A percentile compares a stretch with the other conserved stretches of the same genome.
phyloP scores from a whole-genome alignment of 306 rosid species.

The Vachellia pachyceras region DNA sequence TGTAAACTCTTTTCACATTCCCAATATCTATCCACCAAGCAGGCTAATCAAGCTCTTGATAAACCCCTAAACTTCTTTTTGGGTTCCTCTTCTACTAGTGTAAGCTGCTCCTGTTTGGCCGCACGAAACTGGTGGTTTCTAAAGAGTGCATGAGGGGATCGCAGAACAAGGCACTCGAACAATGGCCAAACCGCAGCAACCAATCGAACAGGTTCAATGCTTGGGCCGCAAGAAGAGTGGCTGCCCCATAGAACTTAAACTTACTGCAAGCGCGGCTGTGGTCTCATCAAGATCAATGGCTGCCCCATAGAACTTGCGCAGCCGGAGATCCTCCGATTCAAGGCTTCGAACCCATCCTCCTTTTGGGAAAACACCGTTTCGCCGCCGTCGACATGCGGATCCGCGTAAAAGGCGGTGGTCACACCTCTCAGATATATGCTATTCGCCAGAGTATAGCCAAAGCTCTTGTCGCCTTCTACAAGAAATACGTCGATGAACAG shows the following conservation, averaged over 20 bases:
- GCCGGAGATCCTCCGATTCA: constrained; percentile 86
- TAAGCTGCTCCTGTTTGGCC: too few relatives aligned
- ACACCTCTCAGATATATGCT: constrained; percentile 87
- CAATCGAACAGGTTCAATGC: constrained; percentile 68
- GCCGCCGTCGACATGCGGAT: constrained; percentile 80
- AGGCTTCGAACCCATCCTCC: constrained; percentile 83
- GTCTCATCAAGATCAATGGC: constrained; percentile 85
- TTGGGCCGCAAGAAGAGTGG: constrained; percentile 92
- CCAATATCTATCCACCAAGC: too few relatives aligned
- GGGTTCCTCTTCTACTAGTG: too few relatives aligned
- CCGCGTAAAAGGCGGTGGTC: constrained; percentile 85
- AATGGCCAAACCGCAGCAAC: constrained; percentile 38
- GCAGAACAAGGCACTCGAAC: neutral
- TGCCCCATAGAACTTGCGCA: constrained; percentile 80
- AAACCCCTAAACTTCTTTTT: too few relatives aligned
- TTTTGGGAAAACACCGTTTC: constrained; percentile 72
- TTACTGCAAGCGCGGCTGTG: constrained; percentile 82
- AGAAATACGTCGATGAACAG: constrained; percentile 92
- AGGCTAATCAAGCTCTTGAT: too few relatives aligned
- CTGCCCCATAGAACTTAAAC: too few relatives aligned
- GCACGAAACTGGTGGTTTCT: constrained; percentile 20
- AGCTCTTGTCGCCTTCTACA: constrained; percentile 80
- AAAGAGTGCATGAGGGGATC: neutral
- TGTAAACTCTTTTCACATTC: too few relatives aligned
- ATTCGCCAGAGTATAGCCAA: constrained; percentile 86